Evolutionary conservation across 2,329 filamentous ascomycete genomes (phyloP).

Genomic region (Alternaria burnsii): DNA sequence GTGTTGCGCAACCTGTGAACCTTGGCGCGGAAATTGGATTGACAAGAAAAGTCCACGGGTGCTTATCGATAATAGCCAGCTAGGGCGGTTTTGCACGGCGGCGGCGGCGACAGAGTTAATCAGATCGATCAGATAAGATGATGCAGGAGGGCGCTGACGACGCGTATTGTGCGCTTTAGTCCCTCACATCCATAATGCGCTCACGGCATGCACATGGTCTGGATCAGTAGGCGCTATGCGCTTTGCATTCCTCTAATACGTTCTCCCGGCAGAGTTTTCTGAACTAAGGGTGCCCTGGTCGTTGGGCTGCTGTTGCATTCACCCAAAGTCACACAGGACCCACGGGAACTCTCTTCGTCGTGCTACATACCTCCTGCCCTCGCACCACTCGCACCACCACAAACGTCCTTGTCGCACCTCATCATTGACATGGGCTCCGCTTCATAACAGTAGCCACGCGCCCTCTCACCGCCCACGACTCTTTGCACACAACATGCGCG

Average conservation of each 20-base stretch:
- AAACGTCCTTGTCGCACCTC: conserved; percentile 11
- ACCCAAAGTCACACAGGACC: conserved; percentile 30
- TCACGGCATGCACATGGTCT: conserved; percentile 17
- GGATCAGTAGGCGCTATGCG: conserved; percentile 23
- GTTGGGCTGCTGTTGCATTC: conserved; percentile 37
- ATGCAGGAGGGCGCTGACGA: neutral
- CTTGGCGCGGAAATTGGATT: conserved; percentile 27
- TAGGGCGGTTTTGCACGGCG: neutral
- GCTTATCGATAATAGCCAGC: conserved; percentile 29
- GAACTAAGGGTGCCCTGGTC: conserved; percentile 36
- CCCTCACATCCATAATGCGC: conserved; percentile 23
- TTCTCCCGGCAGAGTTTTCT: conserved; percentile 32
- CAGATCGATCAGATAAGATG: conserved; percentile 38
- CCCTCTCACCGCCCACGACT: conserved; percentile 44
- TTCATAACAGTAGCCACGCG: conserved; percentile 32
- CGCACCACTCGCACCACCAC: conserved; percentile 22
- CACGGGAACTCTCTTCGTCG: conserved; percentile 32
- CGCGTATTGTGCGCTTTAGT: conserved; percentile 23
- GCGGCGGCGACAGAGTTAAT: neutral
- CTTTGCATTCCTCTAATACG: conserved; percentile 27
- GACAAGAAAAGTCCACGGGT: conserved; percentile 30
- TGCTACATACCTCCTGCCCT: conserved; percentile 25
- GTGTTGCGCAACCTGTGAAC: conserved; percentile 19
- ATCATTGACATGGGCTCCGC: conserved; percentile 27
- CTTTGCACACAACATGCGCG: conserved; percentile 33